A percentile compares a stretch with the other conserved stretches of the same genome.
Evolutionary conservation across 2,329 filamentous ascomycete species (phyloP).

Genomic region (Hyphodiscus sp.): DNA sequence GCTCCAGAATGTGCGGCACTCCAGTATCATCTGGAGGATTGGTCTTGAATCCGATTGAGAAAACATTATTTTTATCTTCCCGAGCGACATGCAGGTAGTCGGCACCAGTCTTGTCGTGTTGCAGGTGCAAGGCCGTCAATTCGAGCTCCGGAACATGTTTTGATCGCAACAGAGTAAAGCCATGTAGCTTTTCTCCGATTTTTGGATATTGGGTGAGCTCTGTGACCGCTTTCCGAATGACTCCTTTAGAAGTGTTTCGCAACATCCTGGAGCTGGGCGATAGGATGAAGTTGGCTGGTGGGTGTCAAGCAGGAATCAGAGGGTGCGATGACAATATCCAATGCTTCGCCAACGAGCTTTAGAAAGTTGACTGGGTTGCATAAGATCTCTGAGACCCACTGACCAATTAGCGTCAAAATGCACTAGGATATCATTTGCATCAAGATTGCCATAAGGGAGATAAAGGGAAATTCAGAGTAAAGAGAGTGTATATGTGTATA

Average conservation of each 20-base stretch:
- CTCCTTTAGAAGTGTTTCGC: constrained; percentile 41
- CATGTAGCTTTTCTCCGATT: constrained; percentile 80
- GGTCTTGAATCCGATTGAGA: constrained; percentile 98
- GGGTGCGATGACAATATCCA: neutral
- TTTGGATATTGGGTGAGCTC: constrained; percentile 70
- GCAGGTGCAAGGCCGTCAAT: constrained; percentile 81
- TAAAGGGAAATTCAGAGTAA: neutral
- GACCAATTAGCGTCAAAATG: constrained; percentile 8
- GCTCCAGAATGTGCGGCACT: constrained; percentile 93
- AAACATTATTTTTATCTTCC: constrained; percentile 98
- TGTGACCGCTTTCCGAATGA: constrained; percentile 60
- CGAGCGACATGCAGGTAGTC: constrained; percentile 93
- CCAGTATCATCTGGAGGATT: constrained; percentile 96
- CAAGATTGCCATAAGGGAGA: neutral
- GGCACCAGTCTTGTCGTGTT: constrained; percentile 91
- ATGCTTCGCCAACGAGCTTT: neutral
- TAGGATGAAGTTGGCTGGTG: neutral
- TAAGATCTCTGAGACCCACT: constrained; percentile 5
- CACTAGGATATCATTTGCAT: neutral
- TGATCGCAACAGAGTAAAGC: constrained; percentile 82
- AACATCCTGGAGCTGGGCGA: constrained; percentile 35
- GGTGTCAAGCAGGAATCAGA: neutral
- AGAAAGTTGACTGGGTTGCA: constrained; percentile 3
- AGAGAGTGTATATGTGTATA: neutral
- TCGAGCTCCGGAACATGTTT: constrained; percentile 94